Evolutionary conservation across 1,284 basidiomycete species (phyloP), one percentile per base, ranked within the genome.

Genomic region (Pulveroboletus sp.): DNA sequence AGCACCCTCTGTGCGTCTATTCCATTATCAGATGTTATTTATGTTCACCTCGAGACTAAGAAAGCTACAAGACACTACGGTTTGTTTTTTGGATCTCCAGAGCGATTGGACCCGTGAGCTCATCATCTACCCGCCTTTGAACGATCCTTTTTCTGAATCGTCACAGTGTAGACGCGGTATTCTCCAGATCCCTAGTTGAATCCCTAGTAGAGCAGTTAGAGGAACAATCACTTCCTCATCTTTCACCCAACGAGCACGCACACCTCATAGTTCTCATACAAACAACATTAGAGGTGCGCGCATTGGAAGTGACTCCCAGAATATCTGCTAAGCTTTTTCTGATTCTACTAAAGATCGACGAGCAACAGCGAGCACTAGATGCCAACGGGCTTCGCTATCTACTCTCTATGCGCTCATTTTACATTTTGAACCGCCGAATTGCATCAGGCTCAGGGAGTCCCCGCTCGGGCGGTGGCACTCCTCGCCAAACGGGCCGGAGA

Each of bases 381-480:
- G 76, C 89, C 2, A 94, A 95, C 65, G 96, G 95, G 0, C 76
- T 96, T 48, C 88, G 94, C 39, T 98, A 94, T 73, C 81, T 97
- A 25, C 89, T 94, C 56, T 92, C 92, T 12, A 88, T 96, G 82
- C 83, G 92, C 11, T 88, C 86, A 2, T 92, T 92, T 71, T 89
- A 89, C 69, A 90, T 91, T 53, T 75, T 89, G 59, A 92, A 91
- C 67, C 77, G 77, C 49, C 81, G 86, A 7, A 80, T 81, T 11
- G 80, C 76, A 22, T 72, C 71, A 28, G 73, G 67, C 42, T 78
- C 83, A 0, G 76, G 72, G 50, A 80, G 78, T 46, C 80, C 81
- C 15, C 68, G 72, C 40, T 78, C 80, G 8, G 73, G 72, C 0
- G 57, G 65, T 24, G 62, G 67, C 1, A 67, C 75, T 12, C 74